Evolutionary conservation across 768 basidiomycete species (phyloP), one percentile per base, ranked within the genome.

Genomic region (Tulasnella sp.): DNA sequence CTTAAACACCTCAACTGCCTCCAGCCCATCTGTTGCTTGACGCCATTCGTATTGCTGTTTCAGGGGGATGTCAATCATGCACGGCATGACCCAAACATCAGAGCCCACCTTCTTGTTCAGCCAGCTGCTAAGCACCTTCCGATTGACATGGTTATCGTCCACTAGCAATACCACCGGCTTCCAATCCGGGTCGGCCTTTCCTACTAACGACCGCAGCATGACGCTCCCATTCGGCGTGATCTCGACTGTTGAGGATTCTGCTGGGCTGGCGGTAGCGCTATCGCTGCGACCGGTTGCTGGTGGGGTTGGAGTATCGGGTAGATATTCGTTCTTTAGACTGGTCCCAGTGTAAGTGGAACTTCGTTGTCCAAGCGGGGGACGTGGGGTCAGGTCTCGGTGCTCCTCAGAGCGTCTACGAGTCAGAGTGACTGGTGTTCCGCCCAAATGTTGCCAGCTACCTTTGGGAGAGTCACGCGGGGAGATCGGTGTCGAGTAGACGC

Each of bases 101-200:
- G 80, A 44, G 79, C 84, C 80, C 77, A 85, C 86, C 82, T 82
- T 80, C 79, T 86, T 86, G 77, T 83, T 84, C 74, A 86, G 76
- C 80, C 81, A 82, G 27, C 75, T 79, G 16, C 71, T 78, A 91
- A 98, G 88, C 36, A 98, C 87, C 83, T 90, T 91, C 75, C 95
- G 90, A 80, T 98, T 89, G 78, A 98, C 93, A 79, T 85, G 89
- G 84, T 98, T 98, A 83, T 98, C 97, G 85, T 98, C 96, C 1
- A 97, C 93, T 1, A 97, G 91, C 56, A 98, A 86, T 7, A 97
- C 91, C 76, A 91, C 89, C 6, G 85, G 86, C 24, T 86, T 85
- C 56, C 75, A 78, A 14, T 84, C 83, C 16, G 84, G 84, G 27
- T 88, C 88, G 21, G 89, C 80, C 9, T 90, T 86, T 39, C 90